These are phyloP conservation scores for Globisporangium paroecandrum DNA, from an alignment of 352 stramenopile species.

Conservation along the genomic window DNA sequence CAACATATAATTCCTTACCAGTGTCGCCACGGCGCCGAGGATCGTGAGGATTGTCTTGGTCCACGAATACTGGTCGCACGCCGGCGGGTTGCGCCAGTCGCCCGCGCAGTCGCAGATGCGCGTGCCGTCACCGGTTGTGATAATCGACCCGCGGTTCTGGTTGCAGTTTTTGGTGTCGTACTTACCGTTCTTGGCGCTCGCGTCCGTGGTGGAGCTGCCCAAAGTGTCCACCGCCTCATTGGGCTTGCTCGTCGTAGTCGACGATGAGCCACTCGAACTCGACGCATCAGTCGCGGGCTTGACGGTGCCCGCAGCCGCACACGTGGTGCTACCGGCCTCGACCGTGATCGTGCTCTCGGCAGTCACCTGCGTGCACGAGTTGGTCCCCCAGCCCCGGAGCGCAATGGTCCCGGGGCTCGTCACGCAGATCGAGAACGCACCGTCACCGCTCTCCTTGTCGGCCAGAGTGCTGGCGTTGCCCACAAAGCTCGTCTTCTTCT, in stretches of 20 bases:
- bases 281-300: neutral
- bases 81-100: conserved; percentile 56
- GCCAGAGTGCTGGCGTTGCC: conserved; percentile 34
- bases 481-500: conserved; percentile 60
- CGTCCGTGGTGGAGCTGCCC: conserved; percentile 14
- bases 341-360: conserved; percentile 44
- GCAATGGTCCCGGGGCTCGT: conserved; percentile 48
- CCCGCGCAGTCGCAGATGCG: conserved; percentile 50
- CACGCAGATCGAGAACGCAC: conserved; percentile 56
- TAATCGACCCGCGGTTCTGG: conserved; percentile 37
- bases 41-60: conserved; percentile 63
- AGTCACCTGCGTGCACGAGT: conserved; percentile 51
- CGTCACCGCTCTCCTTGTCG: conserved; percentile 21
- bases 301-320: conserved; percentile 1
- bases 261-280: neutral
- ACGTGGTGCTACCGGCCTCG: conserved; percentile 4
- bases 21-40: conserved; percentile 47
- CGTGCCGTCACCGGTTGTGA: conserved; percentile 35
- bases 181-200: conserved; percentile 13
- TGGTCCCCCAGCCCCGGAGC: conserved; percentile 53
- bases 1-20: conserved; percentile 19
- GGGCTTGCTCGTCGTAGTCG: neutral
- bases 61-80: conserved; percentile 43
- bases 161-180: conserved; percentile 46
- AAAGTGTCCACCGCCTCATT: conserved; percentile 15